Evolutionary conservation across 805 yeast genomes (phyloP), one percentile per base, ranked within the genome.

Genomic region (Ogataea polymorpha): DNA sequence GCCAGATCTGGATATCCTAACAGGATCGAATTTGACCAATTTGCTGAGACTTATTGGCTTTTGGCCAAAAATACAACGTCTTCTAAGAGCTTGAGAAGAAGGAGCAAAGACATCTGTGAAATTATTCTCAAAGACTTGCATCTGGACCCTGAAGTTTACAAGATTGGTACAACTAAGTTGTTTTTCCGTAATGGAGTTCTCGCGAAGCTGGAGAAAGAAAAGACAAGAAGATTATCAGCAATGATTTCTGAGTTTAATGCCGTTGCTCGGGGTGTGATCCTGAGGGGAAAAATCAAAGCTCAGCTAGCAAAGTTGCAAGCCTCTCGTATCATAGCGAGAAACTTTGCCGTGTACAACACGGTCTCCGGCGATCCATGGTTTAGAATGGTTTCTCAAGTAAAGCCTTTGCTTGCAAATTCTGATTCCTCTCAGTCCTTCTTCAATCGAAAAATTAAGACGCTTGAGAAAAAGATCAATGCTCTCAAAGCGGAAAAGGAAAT

Each of bases 1-100:
- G 96, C 98, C 0, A 76, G 99, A 49, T 88, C 96, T 7, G 99
- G 99, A 2, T 93, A 84, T 62, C 99, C 99, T 5, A 93, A 93
- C 62, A 77, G 96, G 50, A 79, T 91, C 58, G 77, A 81, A 21
- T 91, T 90, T 62, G 77, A 80, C 32, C 91, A 87, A 35, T 93
- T 93, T 65, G 77, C 75, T 37, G 72, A 69, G 27, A 73, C 96
- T 39, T 93, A 93, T 59, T 75, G 76, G 23, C 75, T 90, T n/a
- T 66, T 93, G 18, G 72, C 79, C 6, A 66, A 71, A 12, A 73
- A 74, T 34, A 63, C 68, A 28, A 31, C 46, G 23, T 63, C 67
- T 1, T 54, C 66, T 5, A 45, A 33, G 10, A 56, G 56, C 14
- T 74, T 49, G 23, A 48, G 48, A 33, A 44, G 56, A 32, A 53